Percentiles rank a stretch among this genome's conserved stretches.
These are phyloP conservation scores for Micromonas commoda DNA, from an alignment of 139 green algal species.

Conservation along the genomic window DNA sequence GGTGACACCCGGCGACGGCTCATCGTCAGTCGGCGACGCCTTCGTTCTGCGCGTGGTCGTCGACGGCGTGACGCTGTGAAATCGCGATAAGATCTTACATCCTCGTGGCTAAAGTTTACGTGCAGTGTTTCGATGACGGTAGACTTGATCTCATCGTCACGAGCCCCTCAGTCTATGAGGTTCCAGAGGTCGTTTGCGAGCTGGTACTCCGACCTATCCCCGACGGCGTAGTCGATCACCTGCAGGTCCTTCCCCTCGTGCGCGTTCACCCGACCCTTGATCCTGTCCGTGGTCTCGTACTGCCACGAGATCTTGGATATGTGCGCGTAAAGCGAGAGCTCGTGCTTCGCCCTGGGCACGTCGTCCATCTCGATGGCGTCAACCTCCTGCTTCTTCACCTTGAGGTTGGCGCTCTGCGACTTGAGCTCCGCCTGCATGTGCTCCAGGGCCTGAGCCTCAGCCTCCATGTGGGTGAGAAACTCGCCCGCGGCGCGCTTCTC, in stretches of 20 bases:
- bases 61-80: background rate
- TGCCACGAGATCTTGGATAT: slow-evolving; percentile 21
- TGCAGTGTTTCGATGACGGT: background rate
- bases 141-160: no score
- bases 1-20: no score
- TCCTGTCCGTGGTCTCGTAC: background rate
- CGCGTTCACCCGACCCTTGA: slow-evolving; percentile 1
- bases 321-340: slow-evolving; percentile 17
- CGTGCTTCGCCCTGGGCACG: background rate
- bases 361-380: background rate
- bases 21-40: no score
- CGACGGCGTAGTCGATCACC: background rate
- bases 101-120: background rate
- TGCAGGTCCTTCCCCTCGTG: background rate
- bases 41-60: background rate
- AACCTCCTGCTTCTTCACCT: background rate
- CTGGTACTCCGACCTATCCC: background rate
- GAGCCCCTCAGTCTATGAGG: background rate
- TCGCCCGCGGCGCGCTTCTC: slow-evolving; percentile 15
- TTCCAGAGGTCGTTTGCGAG: background rate
- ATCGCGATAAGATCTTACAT: background rate
- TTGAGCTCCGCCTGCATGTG: background rate
- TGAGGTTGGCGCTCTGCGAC: background rate
- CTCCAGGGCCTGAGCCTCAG: background rate
- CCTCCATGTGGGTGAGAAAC: slow-evolving; percentile 1